These are phyloP conservation scores for Rosa hybrid DNA, from an alignment of 331 rosid genomes.

Conservation along the genomic window DNA sequence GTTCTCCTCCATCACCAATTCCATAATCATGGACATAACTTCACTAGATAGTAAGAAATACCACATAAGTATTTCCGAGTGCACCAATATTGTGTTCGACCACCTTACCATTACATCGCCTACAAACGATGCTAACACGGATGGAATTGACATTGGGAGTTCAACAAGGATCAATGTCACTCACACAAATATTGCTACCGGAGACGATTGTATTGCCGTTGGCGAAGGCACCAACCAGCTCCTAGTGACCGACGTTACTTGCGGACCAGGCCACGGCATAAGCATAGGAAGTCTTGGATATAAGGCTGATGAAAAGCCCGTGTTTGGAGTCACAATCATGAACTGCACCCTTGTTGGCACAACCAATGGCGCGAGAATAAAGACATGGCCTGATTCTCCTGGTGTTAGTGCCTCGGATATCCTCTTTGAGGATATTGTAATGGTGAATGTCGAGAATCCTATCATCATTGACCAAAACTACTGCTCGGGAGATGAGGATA, in stretches of 20 bases:
- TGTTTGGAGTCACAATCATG: background rate
- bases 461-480: conserved; percentile 54
- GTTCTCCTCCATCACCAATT: background rate
- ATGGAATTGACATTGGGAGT: background rate
- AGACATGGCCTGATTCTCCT: conserved; percentile 33
- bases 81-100: background rate
- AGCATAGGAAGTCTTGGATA: background rate
- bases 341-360: background rate
- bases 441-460: conserved; percentile 37
- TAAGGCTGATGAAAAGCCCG: background rate
- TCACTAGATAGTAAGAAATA: background rate
- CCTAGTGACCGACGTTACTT: background rate
- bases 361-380: background rate
- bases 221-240: background rate
- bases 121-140: background rate
- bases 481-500: conserved; percentile 38
- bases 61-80: background rate
- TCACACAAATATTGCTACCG: background rate
- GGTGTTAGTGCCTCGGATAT: conserved; percentile 14
- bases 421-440: conserved; percentile 38
- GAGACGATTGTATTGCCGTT: background rate
- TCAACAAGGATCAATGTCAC: background rate
- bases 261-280: background rate
- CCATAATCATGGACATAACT: background rate
- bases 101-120: background rate